A percentile compares a stretch with the other conserved stretches of the same genome.
Evolutionary conservation across 1,284 basidiomycete genomes (phyloP).

Genomic region (Tranzscheliella williamsii): DNA sequence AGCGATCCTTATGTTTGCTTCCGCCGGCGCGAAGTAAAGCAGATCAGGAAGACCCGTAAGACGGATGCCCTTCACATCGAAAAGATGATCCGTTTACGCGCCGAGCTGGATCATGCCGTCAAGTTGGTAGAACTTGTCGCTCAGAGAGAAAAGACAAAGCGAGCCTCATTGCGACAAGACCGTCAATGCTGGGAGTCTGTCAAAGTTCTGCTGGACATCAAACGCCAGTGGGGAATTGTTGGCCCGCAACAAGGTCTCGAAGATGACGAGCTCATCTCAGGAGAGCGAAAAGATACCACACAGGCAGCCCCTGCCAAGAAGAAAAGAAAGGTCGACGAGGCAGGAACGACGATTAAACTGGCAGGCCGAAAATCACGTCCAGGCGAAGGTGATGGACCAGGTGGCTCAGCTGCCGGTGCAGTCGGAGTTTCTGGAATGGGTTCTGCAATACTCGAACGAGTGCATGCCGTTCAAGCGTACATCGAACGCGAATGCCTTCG

Average conservation of each 20-base stretch:
- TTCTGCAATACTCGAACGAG: slow-evolving; percentile 54
- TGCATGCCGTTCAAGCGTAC: slow-evolving; percentile 53
- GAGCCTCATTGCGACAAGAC: slow-evolving; percentile 39
- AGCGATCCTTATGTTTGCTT: slow-evolving; percentile 99
- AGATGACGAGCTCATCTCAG: slow-evolving; percentile 55
- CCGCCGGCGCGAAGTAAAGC: slow-evolving; percentile 90
- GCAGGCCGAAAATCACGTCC: slow-evolving; percentile 40
- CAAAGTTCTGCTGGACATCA: slow-evolving; percentile 50
- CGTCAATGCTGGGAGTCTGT: slow-evolving; percentile 49
- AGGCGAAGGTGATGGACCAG: slow-evolving; percentile 30
- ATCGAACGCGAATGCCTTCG: slow-evolving; percentile 55
- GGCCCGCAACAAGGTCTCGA: slow-evolving; percentile 47
- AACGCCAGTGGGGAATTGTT: slow-evolving; percentile 51
- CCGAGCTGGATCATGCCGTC: slow-evolving; percentile 52
- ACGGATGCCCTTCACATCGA: slow-evolving; percentile 58
- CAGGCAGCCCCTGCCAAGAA: slow-evolving; percentile 42
- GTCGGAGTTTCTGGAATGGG: slow-evolving; percentile 65
- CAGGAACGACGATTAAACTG: slow-evolving; percentile 37
- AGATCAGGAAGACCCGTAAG: slow-evolving; percentile 84
- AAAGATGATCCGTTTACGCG: slow-evolving; percentile 55
- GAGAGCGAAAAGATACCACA: slow-evolving; percentile 38
- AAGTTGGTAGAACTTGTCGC: slow-evolving; percentile 47
- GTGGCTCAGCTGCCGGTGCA: slow-evolving; percentile 13
- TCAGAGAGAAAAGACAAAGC: slow-evolving; percentile 55
- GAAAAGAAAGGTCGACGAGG: slow-evolving; percentile 55